phyloP scores from a whole-genome alignment of 306 rosid genomes.

The Cicer bijugum region DNA sequence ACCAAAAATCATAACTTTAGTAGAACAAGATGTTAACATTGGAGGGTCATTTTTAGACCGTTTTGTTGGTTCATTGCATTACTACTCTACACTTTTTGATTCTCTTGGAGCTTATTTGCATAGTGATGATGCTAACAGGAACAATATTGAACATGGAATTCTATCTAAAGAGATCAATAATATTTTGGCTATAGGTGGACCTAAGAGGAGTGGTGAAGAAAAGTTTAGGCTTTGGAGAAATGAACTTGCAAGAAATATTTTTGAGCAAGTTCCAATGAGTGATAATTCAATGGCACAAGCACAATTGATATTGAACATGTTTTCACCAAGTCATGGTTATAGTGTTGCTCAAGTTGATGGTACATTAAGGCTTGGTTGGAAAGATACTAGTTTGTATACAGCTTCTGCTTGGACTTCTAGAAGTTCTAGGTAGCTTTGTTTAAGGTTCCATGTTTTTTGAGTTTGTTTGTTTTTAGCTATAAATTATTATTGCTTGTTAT shows the following conservation, averaged over 20 bases:
- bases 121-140: constrained; percentile 61
- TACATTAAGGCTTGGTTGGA: constrained; percentile 81
- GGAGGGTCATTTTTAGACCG: constrained; percentile 84
- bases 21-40: constrained; percentile 71
- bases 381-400: constrained; percentile 76
- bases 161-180: constrained; percentile 70
- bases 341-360: constrained; percentile 82
- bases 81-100: constrained; percentile 86
- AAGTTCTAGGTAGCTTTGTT: constrained; percentile 37
- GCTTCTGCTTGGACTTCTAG: constrained; percentile 88
- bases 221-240: constrained; percentile 77
- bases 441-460: constrained; percentile 4
- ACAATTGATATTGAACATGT: constrained; percentile 80
- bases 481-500: not conserved
- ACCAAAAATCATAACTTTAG: constrained; percentile 78
- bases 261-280: constrained; percentile 74
- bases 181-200: constrained; percentile 84
- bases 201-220: constrained; percentile 78
- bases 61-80: constrained; percentile 80
- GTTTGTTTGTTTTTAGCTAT: not conserved
- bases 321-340: constrained; percentile 62
- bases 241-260: constrained; percentile 59
- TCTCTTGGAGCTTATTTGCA: constrained; percentile 67
- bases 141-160: constrained; percentile 63
- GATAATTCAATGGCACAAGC: constrained; percentile 85